phyloP scores from a whole-genome alignment of 257 asterid genomes.

The Nicotiana paniculata region DNA sequence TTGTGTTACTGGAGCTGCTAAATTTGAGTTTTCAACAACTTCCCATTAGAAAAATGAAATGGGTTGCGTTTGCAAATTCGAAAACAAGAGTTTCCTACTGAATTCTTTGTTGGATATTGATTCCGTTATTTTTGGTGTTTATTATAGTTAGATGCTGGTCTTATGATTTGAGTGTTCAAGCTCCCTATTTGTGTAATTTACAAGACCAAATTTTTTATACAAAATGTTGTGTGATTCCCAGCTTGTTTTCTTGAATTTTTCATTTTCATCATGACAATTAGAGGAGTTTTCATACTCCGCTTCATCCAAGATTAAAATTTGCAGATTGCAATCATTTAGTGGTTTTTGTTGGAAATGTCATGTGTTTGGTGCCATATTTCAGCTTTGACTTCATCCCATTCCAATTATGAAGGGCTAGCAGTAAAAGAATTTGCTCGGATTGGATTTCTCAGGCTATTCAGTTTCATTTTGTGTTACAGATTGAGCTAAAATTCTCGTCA shows the following conservation, averaged over 20 bases:
- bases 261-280: background rate
- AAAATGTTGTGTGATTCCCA: background rate
- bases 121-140: background rate
- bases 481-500: background rate
- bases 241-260: background rate
- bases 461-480: background rate
- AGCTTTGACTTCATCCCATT: background rate
- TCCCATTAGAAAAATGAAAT: background rate
- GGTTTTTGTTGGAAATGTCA: background rate
- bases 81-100: background rate
- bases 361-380: background rate
- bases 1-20: background rate
- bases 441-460: background rate
- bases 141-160: background rate
- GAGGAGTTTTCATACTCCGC: background rate
- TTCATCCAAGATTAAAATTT: background rate
- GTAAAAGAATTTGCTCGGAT: background rate
- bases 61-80: background rate
- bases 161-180: background rate
- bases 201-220: background rate
- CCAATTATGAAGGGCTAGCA: background rate
- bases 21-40: background rate
- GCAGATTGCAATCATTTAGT: background rate
- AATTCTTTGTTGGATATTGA: background rate
- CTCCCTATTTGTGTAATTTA: background rate